Conservation (phyloP, 805 yeast species). For the Myxozyma neotropica region DNA sequence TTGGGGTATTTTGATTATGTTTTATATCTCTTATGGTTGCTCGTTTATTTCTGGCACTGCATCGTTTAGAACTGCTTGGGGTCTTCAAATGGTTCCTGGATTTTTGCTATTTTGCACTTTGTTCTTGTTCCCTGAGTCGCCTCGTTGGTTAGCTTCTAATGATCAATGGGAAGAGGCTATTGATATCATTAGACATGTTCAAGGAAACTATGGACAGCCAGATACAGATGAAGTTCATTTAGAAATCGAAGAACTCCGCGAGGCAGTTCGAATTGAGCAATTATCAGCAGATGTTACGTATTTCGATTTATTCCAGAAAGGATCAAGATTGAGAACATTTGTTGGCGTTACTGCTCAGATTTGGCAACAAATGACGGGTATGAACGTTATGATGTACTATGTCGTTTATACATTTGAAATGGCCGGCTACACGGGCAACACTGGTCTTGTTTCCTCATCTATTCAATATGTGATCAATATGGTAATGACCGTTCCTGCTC, state of each 20-base stretch:
- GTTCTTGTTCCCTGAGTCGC: constrained; percentile 46
- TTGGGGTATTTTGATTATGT: constrained; percentile 61
- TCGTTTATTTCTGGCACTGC: constrained; percentile 44
- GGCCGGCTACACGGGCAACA: constrained; percentile 41
- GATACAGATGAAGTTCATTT: constrained; percentile 46
- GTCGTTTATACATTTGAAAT: constrained; percentile 61
- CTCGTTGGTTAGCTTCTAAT: constrained; percentile 52
- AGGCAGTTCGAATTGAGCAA: constrained; percentile 58
- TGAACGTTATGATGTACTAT: constrained; percentile 71
- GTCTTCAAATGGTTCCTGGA: constrained; percentile 58
- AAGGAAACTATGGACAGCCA: constrained; percentile 30
- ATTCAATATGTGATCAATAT: constrained; percentile 61
- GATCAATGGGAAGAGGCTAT: constrained; percentile 54
- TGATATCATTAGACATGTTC: constrained; percentile 41
- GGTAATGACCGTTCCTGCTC: constrained; percentile 62
- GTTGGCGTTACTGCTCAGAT: constrained; percentile 58
- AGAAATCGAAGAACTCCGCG: constrained; percentile 62
- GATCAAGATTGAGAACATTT: constrained; percentile 53
- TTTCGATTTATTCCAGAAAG: constrained; percentile 53
- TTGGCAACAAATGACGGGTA: constrained; percentile 62
- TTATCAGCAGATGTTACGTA: constrained; percentile 49
- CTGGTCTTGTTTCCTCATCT: constrained; percentile 58
- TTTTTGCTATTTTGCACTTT: constrained; percentile 51
- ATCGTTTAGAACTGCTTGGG: constrained; percentile 60
- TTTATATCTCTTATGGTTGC: constrained; percentile 56